phyloP scores from a whole-genome alignment of 2,329 filamentous ascomycete genomes.

The Pleoardoris graminearum region DNA sequence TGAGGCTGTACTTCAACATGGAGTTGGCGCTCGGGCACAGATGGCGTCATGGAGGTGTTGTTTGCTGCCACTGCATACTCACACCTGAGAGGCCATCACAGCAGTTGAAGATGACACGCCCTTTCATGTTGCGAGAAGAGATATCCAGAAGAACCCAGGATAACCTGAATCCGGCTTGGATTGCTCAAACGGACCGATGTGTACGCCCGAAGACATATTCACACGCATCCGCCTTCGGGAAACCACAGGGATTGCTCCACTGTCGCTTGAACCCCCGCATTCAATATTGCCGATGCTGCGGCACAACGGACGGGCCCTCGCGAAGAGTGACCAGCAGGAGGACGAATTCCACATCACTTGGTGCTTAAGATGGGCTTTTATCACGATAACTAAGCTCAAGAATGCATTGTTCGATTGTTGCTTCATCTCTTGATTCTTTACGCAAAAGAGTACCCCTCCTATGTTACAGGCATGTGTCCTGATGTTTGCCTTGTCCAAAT shows the following conservation, averaged over 20 bases:
- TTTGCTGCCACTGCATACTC: constrained; percentile 1
- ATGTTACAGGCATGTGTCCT: neutral
- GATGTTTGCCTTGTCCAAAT: neutral
- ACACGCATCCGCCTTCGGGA: constrained; percentile 15
- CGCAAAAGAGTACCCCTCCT: too few species aligned
- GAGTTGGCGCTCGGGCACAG: neutral
- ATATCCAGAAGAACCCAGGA: neutral
- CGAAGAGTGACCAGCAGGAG: neutral
- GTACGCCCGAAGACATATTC: constrained; percentile 6
- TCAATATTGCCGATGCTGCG: neutral
- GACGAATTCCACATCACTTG: neutral
- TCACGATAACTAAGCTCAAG: too few species aligned
- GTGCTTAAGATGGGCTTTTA: neutral
- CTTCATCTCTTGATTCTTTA: too few species aligned
- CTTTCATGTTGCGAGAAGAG: neutral
- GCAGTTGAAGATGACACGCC: neutral
- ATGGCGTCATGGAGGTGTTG: neutral
- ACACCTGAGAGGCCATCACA: neutral
- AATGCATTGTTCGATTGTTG: too few species aligned
- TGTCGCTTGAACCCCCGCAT: neutral
- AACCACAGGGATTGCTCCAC: constrained; percentile 12
- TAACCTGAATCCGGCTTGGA: neutral
- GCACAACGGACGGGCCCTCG: neutral
- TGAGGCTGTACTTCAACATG: neutral
- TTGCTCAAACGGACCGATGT: neutral